Evolutionary conservation across 2,329 filamentous ascomycete genomes (phyloP), one percentile per base, ranked within the genome.

Genomic region (Xylaria polymorpha): DNA sequence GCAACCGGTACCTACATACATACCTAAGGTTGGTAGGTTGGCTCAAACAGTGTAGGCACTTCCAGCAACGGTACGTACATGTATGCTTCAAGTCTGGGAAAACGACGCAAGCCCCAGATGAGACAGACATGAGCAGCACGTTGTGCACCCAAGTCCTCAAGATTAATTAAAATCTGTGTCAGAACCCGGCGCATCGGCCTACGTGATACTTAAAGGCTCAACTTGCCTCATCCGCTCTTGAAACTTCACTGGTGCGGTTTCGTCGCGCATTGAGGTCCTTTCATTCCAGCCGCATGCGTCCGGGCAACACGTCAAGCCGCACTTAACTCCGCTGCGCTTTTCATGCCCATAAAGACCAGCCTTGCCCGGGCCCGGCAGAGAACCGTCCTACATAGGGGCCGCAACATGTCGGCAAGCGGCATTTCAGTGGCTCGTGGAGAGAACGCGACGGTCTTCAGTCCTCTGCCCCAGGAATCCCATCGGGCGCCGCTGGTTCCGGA

Each of bases 401-500:
- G 59, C 59, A 72, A 68, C 62, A 65, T 69, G 69, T 37, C 74
- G 51, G 64, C 51, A 68, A 46, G 44, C 15, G 32, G 41, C 63
- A 41, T 25, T 53, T 35, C 63, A 10, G 35, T 18, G 25, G 25
- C 59, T 41, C 62, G 57, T 39, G 53, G 22, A 44, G 46, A 56
- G 20, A 69, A 22, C 66, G n/a, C 20, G 15, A 67, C 65, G 71
- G 64, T 53, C 60, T 62, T 29, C 64, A 61, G 55, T 62, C 64
- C 55, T 71, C 61, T 32, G n/a, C 58, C 53, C 25, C 58, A 37
- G 14, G 59, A 48, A 48, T 58, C 69, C 73, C 60, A 66, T 75
- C 64, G 69, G 66, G 67, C 71, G 50, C 59, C 72, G 7, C 75
- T 70, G 65, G 79, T 90, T 37, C 88, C 89, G 20, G 81, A 83